A percentile compares a stretch with the other conserved stretches of the same genome.
Conservation (phyloP, 305 asterid genomes). For the Salvia sclarea region DNA sequence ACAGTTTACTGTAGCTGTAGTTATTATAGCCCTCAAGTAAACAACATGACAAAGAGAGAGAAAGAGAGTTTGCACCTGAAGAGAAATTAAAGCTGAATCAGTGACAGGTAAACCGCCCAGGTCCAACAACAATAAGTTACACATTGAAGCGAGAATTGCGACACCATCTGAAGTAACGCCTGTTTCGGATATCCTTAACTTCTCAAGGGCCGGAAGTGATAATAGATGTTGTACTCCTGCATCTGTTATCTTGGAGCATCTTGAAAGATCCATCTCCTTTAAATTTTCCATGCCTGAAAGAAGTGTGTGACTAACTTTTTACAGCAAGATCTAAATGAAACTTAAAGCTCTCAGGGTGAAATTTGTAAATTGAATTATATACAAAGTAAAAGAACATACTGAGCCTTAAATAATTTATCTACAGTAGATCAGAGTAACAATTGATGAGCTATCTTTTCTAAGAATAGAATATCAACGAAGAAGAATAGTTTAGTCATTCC, state of each 20-base stretch:
- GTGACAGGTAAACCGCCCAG: slow-evolving; percentile 85
- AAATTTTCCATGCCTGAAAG: slow-evolving; percentile 69
- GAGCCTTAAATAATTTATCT: not conserved
- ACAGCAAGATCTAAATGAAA: slow-evolving; percentile 10
- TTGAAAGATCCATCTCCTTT: slow-evolving; percentile 77
- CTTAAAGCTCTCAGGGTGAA: slow-evolving; percentile 3
- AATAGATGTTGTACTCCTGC: slow-evolving; percentile 72
- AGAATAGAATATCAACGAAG: slow-evolving; percentile 15
- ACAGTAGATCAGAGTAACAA: slow-evolving; percentile 9
- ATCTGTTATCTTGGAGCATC: slow-evolving; percentile 82
- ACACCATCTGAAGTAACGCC: slow-evolving; percentile 76
- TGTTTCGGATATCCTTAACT: slow-evolving; percentile 80
- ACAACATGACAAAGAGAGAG: slow-evolving; percentile 1
- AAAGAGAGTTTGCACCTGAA: slow-evolving; percentile 53
- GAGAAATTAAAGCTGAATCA: slow-evolving; percentile 68
- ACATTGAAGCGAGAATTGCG: slow-evolving; percentile 56
- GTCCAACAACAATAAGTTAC: slow-evolving; percentile 63
- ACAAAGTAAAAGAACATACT: not conserved
- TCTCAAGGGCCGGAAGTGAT: slow-evolving; percentile 66
- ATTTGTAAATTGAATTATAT: not conserved
- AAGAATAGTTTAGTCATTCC: not conserved
- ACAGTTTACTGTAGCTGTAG: slow-evolving; percentile 1
- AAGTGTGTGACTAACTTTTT: slow-evolving; percentile 5
- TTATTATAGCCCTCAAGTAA: slow-evolving; percentile 13
- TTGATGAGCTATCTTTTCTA: not conserved